These are phyloP conservation scores for Verticillium albo-atrum DNA, from an alignment of 2,329 filamentous ascomycete species.

Conservation along the genomic window DNA sequence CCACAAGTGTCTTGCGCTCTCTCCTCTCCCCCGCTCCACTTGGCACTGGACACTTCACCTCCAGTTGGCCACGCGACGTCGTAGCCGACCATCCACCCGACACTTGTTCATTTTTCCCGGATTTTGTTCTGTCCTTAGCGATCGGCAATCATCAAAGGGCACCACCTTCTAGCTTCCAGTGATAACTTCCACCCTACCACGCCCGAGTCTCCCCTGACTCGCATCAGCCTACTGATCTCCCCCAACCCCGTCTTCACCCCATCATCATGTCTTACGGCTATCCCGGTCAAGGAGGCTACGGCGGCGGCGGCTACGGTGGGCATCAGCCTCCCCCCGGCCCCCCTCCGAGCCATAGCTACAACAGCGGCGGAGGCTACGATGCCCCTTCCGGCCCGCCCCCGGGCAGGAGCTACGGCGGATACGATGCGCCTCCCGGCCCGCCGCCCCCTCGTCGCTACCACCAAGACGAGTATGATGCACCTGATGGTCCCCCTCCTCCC, in stretches of 20 bases:
- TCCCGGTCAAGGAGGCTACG: constrained; percentile 29
- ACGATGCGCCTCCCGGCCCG: constrained; percentile 19
- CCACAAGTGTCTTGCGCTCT: not conserved
- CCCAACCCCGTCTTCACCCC: not conserved
- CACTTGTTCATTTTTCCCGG: not conserved
- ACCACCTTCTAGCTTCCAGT: not conserved
- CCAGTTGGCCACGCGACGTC: not conserved
- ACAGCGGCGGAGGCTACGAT: constrained; percentile 11
- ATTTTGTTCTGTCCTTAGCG: not conserved
- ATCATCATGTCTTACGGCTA: constrained; percentile 22
- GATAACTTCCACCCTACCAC: not conserved
- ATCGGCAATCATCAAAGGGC: not conserved
- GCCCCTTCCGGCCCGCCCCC: constrained; percentile 7
- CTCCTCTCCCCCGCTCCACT: not conserved
- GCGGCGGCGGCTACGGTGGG: constrained; percentile 21
- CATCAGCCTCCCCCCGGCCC: constrained; percentile 13
- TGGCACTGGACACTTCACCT: not conserved
- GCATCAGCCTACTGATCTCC: not conserved
- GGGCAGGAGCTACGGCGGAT: constrained; percentile 23
- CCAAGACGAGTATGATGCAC: constrained; percentile 13
- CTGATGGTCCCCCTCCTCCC: constrained; percentile 13
- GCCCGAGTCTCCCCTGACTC: not conserved
- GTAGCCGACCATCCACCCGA: not conserved
- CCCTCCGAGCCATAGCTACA: constrained; percentile 16
- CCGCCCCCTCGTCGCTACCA: constrained; percentile 15